These are phyloP conservation scores for Pseudocercospora cruenta DNA, from an alignment of 2,329 filamentous ascomycete species.

Conservation along the genomic window DNA sequence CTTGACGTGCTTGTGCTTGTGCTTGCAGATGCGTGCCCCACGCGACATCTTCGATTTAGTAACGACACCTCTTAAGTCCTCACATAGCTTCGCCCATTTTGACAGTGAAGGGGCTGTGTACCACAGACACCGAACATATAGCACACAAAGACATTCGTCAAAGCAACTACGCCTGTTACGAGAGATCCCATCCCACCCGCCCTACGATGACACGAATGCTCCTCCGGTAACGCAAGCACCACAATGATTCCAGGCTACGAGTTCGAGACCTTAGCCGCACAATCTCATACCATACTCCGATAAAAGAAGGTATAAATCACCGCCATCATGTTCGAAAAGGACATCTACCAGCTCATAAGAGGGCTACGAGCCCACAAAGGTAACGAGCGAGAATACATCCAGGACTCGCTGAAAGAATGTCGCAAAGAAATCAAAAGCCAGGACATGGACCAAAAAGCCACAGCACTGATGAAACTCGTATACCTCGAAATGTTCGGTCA, in stretches of 20 bases:
- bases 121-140: background rate
- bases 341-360: slow-evolving; percentile 96
- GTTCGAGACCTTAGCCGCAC: background rate
- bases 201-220: background rate
- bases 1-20: slow-evolving; percentile 1
- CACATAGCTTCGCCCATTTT: background rate
- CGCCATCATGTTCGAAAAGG: slow-evolving; percentile 89
- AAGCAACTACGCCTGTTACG: background rate
- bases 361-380: slow-evolving; percentile 95
- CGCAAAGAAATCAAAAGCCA: slow-evolving; percentile 87
- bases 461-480: slow-evolving; percentile 89
- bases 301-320: background rate
- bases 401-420: slow-evolving; percentile 92
- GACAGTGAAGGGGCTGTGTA: background rate
- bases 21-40: background rate
- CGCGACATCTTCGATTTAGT: background rate
- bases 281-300: background rate
- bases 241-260: background rate
- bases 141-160: too few species aligned
- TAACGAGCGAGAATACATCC: slow-evolving; percentile 91
- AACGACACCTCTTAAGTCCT: background rate
- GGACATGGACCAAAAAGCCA: slow-evolving; percentile 98
- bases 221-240: background rate
- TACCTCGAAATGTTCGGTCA: slow-evolving; percentile 99
- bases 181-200: background rate